Conservation (phyloP, 805 yeast species). For the Diddensiella transvaalensis region DNA sequence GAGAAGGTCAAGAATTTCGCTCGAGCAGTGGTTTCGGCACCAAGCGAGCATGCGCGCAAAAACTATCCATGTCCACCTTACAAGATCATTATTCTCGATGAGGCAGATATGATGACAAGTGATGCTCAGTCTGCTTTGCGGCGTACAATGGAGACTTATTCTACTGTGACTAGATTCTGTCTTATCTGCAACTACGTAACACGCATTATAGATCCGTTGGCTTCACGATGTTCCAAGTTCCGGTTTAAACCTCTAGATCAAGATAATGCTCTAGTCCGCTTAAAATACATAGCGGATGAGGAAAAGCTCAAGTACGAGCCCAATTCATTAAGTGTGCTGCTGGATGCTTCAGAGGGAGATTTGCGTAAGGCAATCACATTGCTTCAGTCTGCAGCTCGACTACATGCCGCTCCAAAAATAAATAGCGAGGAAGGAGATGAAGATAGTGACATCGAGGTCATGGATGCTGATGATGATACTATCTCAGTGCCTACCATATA, state of each 20-base stretch:
- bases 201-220: slow-evolving; percentile 92
- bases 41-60: slow-evolving; percentile 60
- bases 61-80: slow-evolving; percentile 96
- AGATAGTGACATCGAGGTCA: slow-evolving; percentile 34
- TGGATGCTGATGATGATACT: slow-evolving; percentile 25
- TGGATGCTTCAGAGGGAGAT: slow-evolving; percentile 82
- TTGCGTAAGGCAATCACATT: slow-evolving; percentile 88
- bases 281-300: slow-evolving; percentile 54
- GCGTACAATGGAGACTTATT: slow-evolving; percentile 80
- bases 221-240: slow-evolving; percentile 94
- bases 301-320: slow-evolving; percentile 44
- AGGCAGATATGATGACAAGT: slow-evolving; percentile 83
- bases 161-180: slow-evolving; percentile 88
- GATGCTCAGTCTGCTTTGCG: slow-evolving; percentile 96
- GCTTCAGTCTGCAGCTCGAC: slow-evolving; percentile 76
- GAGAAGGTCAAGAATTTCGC: slow-evolving; percentile 96
- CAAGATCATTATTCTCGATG: slow-evolving; percentile 86
- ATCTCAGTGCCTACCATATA: slow-evolving; percentile 49
- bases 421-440: slow-evolving; percentile 23
- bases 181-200: slow-evolving; percentile 95
- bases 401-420: slow-evolving; percentile 33
- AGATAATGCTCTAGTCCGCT: slow-evolving; percentile 63
- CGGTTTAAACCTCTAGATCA: slow-evolving; percentile 78
- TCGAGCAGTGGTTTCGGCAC: slow-evolving; percentile 75
- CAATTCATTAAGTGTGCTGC: slow-evolving; percentile 59